Evolutionary conservation across 768 basidiomycete species (phyloP), one percentile per base, ranked within the genome.

Genomic region (Lentinus brumalis): DNA sequence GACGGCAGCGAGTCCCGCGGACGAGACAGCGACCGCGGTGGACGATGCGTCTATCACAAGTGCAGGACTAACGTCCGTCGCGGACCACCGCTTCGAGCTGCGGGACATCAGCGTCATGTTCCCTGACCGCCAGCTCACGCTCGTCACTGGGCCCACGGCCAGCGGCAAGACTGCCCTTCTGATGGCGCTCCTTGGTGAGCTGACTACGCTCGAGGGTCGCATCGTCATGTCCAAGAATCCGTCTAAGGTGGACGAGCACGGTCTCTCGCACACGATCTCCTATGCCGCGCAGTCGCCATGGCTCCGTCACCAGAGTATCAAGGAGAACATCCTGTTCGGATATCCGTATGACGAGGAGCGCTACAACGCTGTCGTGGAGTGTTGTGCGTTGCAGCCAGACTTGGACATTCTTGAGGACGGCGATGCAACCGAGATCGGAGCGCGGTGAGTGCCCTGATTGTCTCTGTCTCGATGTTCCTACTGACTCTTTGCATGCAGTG

Each of bases 401-500:
- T 73, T 98, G 58, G 84, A 89, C 5, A 82, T 94, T 11, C 73
- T 98, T 1, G 92, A 96, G 58, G 88, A 95, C 67, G 96, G 96
- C 0, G 94, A 93, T 69, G 77, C 74, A 56, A 94, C 92, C 1
- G 89, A 93, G 74, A 91, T 96, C 64, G 93, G 93, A 14, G 87
- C 86, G 14, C 78, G 86, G 79, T 83, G 51, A 12, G 78, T 69
- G 26, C 4, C 30, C 16, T 38, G 57, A 30, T 26, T 35, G 16
- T 69, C 30, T 46, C 52, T 35, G 26, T 58, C 53, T 15, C 50
- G 49, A 8, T 39, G 9, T 12, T 21, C 38, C 21, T 21, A 5
- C 53, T 31, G 47, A 31, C 12, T 54, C 15, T 47, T 21, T 32
- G 4, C 44, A 21, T 69, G 12, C 30, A 86, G 86, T 55, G 90